phyloP scores from a whole-genome alignment of 768 basidiomycete genomes.

The Megacollybia marginata region DNA sequence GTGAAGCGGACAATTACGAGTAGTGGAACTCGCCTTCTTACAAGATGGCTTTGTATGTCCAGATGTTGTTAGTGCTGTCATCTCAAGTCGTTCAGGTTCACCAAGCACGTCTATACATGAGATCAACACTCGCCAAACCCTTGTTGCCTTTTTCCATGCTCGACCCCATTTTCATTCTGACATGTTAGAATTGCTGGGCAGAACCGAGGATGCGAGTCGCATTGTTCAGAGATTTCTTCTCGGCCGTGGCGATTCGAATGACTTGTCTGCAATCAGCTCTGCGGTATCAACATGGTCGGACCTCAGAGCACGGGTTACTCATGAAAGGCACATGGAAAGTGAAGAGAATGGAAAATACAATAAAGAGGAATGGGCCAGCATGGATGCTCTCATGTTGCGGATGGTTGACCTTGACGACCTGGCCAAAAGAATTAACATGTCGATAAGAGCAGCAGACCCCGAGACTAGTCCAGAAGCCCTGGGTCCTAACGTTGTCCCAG shows the following conservation, averaged over 20 bases:
- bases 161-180: conserved; percentile 61
- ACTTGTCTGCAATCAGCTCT: conserved; percentile 56
- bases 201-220: conserved; percentile 64
- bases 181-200: conserved; percentile 43
- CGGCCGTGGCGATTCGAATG: conserved; percentile 56
- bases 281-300: conserved; percentile 55
- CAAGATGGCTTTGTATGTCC: conserved; percentile 69
- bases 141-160: conserved; percentile 63
- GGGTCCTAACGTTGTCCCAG: conserved; percentile 14
- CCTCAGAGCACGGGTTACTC: conserved; percentile 41
- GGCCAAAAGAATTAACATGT: conserved; percentile 46
- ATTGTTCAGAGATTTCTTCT: conserved; percentile 73
- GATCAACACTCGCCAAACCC: conserved; percentile 67
- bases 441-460: conserved; percentile 28
- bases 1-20: conserved; percentile 73
- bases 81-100: conserved; percentile 43
- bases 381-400: conserved; percentile 46
- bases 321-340: conserved; percentile 51
- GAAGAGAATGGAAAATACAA: conserved; percentile 21
- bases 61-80: not conserved
- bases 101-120: conserved; percentile 72
- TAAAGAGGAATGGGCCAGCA: conserved; percentile 42
- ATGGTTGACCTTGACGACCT: conserved; percentile 46
- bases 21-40: conserved; percentile 68
- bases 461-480: conserved; percentile 3